Evolutionary conservation across 2,329 filamentous ascomycete species (phyloP).

Genomic region (Penicillium frequentans): DNA sequence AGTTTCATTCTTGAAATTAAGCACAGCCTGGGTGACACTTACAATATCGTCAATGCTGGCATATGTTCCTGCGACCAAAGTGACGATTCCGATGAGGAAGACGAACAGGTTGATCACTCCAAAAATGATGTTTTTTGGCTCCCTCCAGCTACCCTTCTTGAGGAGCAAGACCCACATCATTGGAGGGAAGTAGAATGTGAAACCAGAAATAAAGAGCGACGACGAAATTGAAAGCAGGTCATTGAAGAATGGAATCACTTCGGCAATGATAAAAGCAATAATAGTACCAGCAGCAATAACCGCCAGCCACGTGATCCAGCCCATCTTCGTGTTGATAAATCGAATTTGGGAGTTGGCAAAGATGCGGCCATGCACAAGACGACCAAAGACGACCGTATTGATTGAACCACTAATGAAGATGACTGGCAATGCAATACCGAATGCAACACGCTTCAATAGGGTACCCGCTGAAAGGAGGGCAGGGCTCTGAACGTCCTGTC

Average conservation of each 20-base stretch:
- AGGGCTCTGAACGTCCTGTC: not conserved
- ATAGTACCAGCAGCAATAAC: not conserved
- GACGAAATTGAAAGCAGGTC: not conserved
- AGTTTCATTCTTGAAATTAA: not conserved
- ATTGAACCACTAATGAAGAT: conserved; percentile 2
- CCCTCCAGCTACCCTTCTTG: conserved; percentile 1
- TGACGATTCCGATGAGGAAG: not conserved
- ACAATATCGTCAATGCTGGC: conserved; percentile 1
- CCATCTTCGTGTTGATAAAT: not conserved
- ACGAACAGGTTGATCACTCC: not conserved
- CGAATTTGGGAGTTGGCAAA: not conserved
- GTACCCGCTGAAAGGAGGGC: not conserved
- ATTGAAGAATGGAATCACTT: conserved; percentile 2
- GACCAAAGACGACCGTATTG: not conserved
- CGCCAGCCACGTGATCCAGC: not conserved
- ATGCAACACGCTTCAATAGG: not conserved
- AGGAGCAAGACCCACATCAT: conserved; percentile 1
- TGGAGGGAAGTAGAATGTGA: conserved; percentile 2
- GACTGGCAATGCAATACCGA: not conserved
- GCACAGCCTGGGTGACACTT: not conserved
- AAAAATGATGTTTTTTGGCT: not conserved
- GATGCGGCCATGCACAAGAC: not conserved
- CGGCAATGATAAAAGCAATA: conserved; percentile 2
- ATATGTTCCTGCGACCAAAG: not conserved
- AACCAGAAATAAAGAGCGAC: not conserved